phyloP scores from a whole-genome alignment of 257 asterid species.

The Buddleja alternifolia region DNA sequence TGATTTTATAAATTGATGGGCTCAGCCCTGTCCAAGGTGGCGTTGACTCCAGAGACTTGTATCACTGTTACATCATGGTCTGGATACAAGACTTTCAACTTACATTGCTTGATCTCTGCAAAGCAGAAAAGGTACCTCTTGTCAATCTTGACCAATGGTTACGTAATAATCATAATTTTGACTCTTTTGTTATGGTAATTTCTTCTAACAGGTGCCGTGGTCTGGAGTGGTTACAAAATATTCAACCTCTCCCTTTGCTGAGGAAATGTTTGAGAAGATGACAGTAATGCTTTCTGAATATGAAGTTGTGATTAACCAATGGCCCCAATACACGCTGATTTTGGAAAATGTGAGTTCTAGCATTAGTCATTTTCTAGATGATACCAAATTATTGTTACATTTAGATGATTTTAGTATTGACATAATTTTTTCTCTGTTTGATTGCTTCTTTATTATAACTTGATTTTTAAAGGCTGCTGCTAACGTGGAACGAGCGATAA shows the following conservation, averaged over 20 bases:
- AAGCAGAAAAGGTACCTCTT: constrained; percentile 82
- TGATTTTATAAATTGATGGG: constrained; percentile 25
- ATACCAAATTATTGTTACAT: background rate
- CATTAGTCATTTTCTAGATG: constrained; percentile 17
- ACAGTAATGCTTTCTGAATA: constrained; percentile 68
- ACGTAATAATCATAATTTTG: background rate
- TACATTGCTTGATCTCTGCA: constrained; percentile 83
- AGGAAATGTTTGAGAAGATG: constrained; percentile 80
- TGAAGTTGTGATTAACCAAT: constrained; percentile 83
- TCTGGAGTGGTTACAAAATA: constrained; percentile 83
- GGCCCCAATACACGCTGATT: constrained; percentile 90
- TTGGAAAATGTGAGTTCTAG: constrained; percentile 78
- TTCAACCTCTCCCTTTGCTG: constrained; percentile 92
- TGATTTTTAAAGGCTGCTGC: constrained; percentile 66
- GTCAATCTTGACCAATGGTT: background rate
- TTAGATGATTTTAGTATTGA: constrained; percentile 13
- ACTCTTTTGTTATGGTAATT: constrained; percentile 4
- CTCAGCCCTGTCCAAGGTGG: constrained; percentile 76
- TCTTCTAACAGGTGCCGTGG: constrained; percentile 80
- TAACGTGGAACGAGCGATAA: constrained; percentile 86
- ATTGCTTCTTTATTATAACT: background rate
- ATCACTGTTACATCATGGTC: constrained; percentile 83
- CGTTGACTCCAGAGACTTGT: constrained; percentile 69
- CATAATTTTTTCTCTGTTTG: background rate
- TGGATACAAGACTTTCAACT: constrained; percentile 96